These are phyloP conservation scores for Leptoxyphium fumago DNA, from an alignment of 2,329 filamentous ascomycete genomes.

Conservation along the genomic window DNA sequence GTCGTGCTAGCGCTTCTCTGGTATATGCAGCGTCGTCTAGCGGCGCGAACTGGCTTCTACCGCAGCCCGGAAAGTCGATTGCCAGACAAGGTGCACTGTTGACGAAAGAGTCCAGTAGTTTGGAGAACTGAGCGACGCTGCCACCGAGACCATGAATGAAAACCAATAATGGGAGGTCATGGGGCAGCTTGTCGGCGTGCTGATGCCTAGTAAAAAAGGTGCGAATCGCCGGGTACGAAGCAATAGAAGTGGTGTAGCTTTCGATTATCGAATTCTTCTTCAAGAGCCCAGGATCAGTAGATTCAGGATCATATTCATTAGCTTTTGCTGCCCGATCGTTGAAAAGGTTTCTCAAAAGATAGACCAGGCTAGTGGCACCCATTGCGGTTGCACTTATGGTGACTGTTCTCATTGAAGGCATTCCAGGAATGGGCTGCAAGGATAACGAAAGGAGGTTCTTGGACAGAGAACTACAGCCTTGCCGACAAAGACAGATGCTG, in stretches of 20 bases:
- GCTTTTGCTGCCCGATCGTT: not conserved
- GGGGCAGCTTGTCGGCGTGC: slow-evolving; percentile 68
- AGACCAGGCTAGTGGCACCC: not conserved
- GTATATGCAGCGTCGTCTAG: slow-evolving; percentile 51
- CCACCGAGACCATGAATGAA: slow-evolving; percentile 92
- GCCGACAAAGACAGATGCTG: too few species aligned
- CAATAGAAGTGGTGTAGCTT: slow-evolving; percentile 55
- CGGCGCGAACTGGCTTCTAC: slow-evolving; percentile 60
- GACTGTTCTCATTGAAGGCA: not conserved
- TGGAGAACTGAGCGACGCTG: slow-evolving; percentile 74
- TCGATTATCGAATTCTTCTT: slow-evolving; percentile 58
- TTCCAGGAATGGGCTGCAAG: too few species aligned
- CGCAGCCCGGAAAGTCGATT: slow-evolving; percentile 83
- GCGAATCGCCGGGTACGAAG: slow-evolving; percentile 61
- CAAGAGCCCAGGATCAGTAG: slow-evolving; percentile 63
- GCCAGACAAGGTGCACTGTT: slow-evolving; percentile 74
- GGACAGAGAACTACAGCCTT: too few species aligned
- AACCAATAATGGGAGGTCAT: slow-evolving; percentile 65
- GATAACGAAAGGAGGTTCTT: too few species aligned
- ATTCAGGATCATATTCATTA: not conserved
- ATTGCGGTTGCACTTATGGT: not conserved
- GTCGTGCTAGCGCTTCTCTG: slow-evolving; percentile 56
- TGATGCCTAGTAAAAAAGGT: slow-evolving; percentile 73
- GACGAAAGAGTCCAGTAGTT: slow-evolving; percentile 64
- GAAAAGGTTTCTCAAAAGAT: not conserved